Evolutionary conservation across 2,329 filamentous ascomycete genomes (phyloP), one percentile per base, ranked within the genome.

Genomic region (Pseudogymnoascus sp.): DNA sequence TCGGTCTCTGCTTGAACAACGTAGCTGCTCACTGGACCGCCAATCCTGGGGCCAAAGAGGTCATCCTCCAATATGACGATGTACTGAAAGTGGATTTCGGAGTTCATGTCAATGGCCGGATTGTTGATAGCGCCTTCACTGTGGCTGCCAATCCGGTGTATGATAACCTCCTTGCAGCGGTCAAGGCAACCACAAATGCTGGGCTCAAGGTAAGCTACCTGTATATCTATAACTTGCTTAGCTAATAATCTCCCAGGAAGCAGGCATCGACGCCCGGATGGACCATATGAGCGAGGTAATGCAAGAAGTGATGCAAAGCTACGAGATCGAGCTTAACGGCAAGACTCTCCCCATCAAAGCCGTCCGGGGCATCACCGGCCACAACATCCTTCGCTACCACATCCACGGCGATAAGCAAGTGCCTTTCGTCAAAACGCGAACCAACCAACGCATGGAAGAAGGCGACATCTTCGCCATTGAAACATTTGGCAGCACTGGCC

Each of bases 71-170:
- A 70, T 73, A 86, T 64, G 81, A 84, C 64, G 89, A 95, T 70
- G 89, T 95, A 35, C 82, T 93, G 81, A 92, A 90, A 74, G 85
- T 92, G 6, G 89, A 93, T 69, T 89, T 91, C 69, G 89, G 89
- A 57, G 89, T 92, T 30, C 89, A 93, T 71, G 81, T 92, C 69
- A 89, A 88, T 69, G 89, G 89, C 3, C 81, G 85, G 66, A 93
- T 92, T 70, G 88, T 92, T 62, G 89, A 93, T 76, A 89, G 85
- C 65, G 89, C 89, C 5, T 93, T 91, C 71, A 92, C 89, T 8
- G 79, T 92, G 74, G 80, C 88, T 0, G 92, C 90, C 70, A 86
- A 92, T 68, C 83, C 82, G 22, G 81, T 81, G 65, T 92, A 90
- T 73, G 87, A 92, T 72, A 87, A 87, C 69, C 78, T 93, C 28